Evolutionary conservation across 2,329 filamentous ascomycete genomes (phyloP).

Genomic region (Arthroderma sp.): DNA sequence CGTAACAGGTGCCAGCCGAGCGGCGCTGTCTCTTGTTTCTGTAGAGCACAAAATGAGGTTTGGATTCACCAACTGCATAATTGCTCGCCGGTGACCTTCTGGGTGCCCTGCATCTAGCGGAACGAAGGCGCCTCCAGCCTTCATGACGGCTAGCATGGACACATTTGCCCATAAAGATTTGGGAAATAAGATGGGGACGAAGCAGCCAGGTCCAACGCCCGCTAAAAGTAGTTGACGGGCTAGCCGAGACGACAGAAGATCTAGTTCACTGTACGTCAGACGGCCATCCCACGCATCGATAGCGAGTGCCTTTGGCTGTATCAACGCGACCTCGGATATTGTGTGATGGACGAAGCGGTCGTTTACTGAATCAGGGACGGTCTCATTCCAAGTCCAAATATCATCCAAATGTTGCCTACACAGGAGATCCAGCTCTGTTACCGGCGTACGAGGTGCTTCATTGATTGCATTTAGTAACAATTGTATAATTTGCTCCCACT

Average conservation of each 20-base stretch:
- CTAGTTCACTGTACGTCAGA: conserved; percentile 12
- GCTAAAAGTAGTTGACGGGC: conserved; percentile 1
- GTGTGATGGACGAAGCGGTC: background rate
- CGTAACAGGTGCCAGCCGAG: too few relatives aligned
- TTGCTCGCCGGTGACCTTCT: too few relatives aligned
- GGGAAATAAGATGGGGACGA: conserved; percentile 12
- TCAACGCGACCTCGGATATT: background rate
- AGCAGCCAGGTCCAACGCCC: conserved; percentile 6
- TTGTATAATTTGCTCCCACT: too few relatives aligned
- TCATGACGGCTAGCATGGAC: conserved; percentile 11
- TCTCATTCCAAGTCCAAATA: too few relatives aligned
- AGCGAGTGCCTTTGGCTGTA: conserved; percentile 12
- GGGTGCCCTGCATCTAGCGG: background rate
- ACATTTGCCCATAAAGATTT: conserved; percentile 13
- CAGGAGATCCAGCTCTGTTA: too few relatives aligned
- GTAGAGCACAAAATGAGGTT: too few relatives aligned
- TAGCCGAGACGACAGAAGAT: conserved; percentile 15
- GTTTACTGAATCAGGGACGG: too few relatives aligned
- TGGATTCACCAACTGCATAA: too few relatives aligned
- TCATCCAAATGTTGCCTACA: too few relatives aligned
- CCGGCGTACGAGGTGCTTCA: too few relatives aligned
- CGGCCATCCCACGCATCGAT: conserved; percentile 17
- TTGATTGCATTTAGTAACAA: too few relatives aligned
- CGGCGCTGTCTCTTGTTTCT: too few relatives aligned
- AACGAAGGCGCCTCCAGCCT: conserved; percentile 14